phyloP scores from a whole-genome alignment of 2,329 filamentous ascomycete species.

The Aspergillus texensis region DNA sequence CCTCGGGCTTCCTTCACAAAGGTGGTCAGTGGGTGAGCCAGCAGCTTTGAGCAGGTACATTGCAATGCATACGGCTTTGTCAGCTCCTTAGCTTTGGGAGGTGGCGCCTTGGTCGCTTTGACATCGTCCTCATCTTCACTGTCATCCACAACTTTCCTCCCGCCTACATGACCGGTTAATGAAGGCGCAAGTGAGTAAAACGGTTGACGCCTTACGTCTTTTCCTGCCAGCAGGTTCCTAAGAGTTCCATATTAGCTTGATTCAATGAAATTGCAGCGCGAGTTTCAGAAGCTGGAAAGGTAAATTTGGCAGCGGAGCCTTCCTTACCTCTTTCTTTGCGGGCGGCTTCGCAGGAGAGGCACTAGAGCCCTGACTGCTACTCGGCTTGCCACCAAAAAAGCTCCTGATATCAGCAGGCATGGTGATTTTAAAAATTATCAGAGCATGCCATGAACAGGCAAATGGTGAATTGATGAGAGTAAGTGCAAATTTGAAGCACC shows the following conservation, averaged over 20 bases:
- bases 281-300: not conserved
- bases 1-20: slow-evolving; percentile 50
- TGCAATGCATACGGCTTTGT: slow-evolving; percentile 51
- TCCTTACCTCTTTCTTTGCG: slow-evolving; percentile 46
- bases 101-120: slow-evolving; percentile 38
- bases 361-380: slow-evolving; percentile 51
- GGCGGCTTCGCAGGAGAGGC: slow-evolving; percentile 50
- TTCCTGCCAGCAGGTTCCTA: slow-evolving; percentile 29
- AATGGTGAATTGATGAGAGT: not conserved
- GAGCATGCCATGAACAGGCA: slow-evolving; percentile 5
- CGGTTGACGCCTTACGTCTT: slow-evolving; percentile 33
- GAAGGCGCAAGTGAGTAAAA: not conserved
- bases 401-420: slow-evolving; percentile 88
- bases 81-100: slow-evolving; percentile 42
- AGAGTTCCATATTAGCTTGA: not conserved
- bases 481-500: not conserved
- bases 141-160: slow-evolving; percentile 75
- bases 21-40: slow-evolving; percentile 3
- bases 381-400: slow-evolving; percentile 82
- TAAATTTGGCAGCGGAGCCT: slow-evolving; percentile 5
- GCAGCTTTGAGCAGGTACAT: not conserved
- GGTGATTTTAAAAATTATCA: slow-evolving; percentile 12
- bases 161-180: slow-evolving; percentile 35
- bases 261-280: not conserved
- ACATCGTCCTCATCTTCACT: slow-evolving; percentile 74